These are phyloP conservation scores for Fusarium sp. DNA, from an alignment of 2,329 filamentous ascomycete genomes.

Conservation along the genomic window DNA sequence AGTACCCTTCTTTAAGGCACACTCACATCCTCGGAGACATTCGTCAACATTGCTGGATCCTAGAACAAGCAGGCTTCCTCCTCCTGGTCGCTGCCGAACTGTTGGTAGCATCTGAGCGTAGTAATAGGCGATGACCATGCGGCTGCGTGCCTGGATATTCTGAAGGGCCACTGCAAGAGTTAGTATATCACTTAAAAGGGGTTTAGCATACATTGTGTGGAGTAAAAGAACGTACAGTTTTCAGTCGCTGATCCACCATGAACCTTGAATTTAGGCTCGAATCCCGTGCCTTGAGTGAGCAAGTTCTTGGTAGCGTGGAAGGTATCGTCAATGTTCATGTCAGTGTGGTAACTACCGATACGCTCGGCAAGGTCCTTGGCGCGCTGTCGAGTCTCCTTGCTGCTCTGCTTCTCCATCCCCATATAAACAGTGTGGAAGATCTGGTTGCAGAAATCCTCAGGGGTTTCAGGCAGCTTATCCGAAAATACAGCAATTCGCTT, in stretches of 20 bases:
- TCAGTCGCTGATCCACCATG: conserved; percentile 65
- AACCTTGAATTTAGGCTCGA: conserved; percentile 60
- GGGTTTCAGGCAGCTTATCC: conserved; percentile 59
- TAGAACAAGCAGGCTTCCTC: conserved; percentile 45
- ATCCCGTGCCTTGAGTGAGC: conserved; percentile 68
- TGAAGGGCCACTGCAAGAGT: conserved; percentile 19
- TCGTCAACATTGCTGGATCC: conserved; percentile 48
- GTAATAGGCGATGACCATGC: conserved; percentile 30
- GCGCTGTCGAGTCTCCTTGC: conserved; percentile 73
- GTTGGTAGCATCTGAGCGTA: conserved; percentile 55
- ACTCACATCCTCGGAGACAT: conserved; percentile 29
- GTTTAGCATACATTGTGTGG: no score
- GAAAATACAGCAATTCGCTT: conserved; percentile 42
- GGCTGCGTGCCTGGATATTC: conserved; percentile 29
- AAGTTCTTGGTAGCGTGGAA: conserved; percentile 65
- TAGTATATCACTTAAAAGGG: conserved; percentile 48
- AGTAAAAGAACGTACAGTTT: conserved; percentile 54
- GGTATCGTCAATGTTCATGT: conserved; percentile 79
- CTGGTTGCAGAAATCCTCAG: conserved; percentile 66
- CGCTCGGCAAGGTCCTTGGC: conserved; percentile 69
- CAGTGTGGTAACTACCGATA: conserved; percentile 78
- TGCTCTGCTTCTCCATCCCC: conserved; percentile 76
- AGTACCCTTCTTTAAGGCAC: neutral
- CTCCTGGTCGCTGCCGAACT: conserved; percentile 38
- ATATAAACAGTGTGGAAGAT: conserved; percentile 58